Evolutionary conservation across 139 green algal species (phyloP).

Genomic region (Coccomyxa sp.): DNA sequence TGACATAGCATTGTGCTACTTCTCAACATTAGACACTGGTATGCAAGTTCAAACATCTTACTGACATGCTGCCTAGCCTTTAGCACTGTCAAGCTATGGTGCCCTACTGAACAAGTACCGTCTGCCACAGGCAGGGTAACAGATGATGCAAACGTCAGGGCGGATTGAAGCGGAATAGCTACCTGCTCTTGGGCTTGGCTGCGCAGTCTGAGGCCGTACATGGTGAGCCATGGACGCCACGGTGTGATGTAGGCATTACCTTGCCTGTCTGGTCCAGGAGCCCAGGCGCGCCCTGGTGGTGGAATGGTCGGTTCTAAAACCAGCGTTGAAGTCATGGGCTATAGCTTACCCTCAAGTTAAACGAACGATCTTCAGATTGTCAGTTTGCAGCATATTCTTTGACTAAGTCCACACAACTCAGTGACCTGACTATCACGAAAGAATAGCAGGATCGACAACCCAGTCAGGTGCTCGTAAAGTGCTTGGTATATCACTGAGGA

Average conservation of each 20-base stretch:
- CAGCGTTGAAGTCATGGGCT: too few relatives aligned
- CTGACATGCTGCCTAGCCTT: background rate
- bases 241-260: background rate
- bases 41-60: background rate
- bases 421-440: too few relatives aligned
- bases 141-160: background rate
- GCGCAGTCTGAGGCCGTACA: slow-evolving; percentile 45
- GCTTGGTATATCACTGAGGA: too few relatives aligned
- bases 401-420: too few relatives aligned
- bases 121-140: background rate
- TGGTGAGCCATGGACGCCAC: slow-evolving; percentile 46
- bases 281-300: too few relatives aligned
- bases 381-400: too few relatives aligned
- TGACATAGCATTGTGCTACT: background rate
- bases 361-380: too few relatives aligned
- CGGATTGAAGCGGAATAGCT: background rate
- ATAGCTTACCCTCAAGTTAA: too few relatives aligned
- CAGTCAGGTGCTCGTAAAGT: too few relatives aligned
- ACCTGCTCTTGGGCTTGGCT: background rate
- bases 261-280: too few relatives aligned
- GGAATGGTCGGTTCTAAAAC: too few relatives aligned
- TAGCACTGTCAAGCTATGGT: background rate
- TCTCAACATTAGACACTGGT: background rate
- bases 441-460: too few relatives aligned
- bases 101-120: background rate